A percentile compares a stretch with the other conserved stretches of the same genome.
Conservation (phyloP, 2,329 filamentous ascomycete genomes). For the Simplicillium aogashimaense region DNA sequence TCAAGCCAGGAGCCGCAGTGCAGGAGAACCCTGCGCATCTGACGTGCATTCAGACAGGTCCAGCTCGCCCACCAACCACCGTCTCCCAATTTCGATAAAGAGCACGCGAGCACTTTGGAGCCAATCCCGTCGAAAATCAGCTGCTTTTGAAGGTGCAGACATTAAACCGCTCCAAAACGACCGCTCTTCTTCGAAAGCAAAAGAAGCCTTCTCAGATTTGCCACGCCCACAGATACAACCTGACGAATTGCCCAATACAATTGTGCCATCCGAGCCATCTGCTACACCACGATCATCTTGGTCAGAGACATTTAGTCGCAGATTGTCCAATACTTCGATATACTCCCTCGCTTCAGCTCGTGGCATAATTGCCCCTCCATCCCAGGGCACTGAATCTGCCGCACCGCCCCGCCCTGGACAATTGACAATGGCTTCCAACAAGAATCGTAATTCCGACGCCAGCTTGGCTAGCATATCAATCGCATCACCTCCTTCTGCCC, state of each 20-base stretch:
- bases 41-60: slow-evolving; percentile 47
- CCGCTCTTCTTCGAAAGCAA: background rate
- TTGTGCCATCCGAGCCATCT: background rate
- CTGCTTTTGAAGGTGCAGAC: background rate
- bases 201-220: background rate
- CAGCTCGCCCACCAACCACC: slow-evolving; percentile 44
- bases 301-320: slow-evolving; percentile 47
- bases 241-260: background rate
- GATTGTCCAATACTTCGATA: slow-evolving; percentile 63
- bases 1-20: slow-evolving; percentile 44
- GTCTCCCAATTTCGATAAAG: slow-evolving; percentile 4
- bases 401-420: slow-evolving; percentile 30
- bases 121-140: slow-evolving; percentile 2
- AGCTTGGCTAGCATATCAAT: slow-evolving; percentile 41
- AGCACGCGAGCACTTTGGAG: slow-evolving; percentile 6
- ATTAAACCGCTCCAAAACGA: background rate
- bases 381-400: slow-evolving; percentile 41
- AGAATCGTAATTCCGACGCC: slow-evolving; percentile 29
- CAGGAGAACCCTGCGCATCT: slow-evolving; percentile 50
- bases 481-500: slow-evolving; percentile 35
- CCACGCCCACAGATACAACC: too few species aligned
- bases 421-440: slow-evolving; percentile 35
- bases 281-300: slow-evolving; percentile 32
- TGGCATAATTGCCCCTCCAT: slow-evolving; percentile 33
- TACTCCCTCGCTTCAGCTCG: slow-evolving; percentile 58